Percentiles rank a stretch among this genome's conserved stretches.
Evolutionary conservation across 23 red algal species (phyloP).

Genomic region (Cyanidiococcus yangmingshanensis): DNA sequence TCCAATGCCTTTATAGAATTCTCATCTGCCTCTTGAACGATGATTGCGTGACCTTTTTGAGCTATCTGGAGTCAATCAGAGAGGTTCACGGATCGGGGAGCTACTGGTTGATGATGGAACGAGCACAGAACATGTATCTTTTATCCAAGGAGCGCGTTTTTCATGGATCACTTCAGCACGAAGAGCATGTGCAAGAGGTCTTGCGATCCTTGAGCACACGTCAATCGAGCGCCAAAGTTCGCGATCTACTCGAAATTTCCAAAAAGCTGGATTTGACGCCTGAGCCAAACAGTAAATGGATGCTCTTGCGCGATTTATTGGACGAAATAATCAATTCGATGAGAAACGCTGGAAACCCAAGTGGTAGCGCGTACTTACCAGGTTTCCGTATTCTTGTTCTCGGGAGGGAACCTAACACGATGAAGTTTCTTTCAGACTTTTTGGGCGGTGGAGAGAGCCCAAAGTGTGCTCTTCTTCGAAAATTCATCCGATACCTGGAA

Average conservation of each 20-base stretch:
- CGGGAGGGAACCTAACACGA: slow-evolving; percentile 12
- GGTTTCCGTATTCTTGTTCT: not conserved
- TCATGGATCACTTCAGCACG: too few relatives aligned
- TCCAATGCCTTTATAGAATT: slow-evolving; percentile 4
- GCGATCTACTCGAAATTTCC: too few relatives aligned
- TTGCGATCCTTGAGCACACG: too few relatives aligned
- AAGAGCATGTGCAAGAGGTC: too few relatives aligned
- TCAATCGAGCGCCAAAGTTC: too few relatives aligned
- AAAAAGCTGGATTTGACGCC: too few relatives aligned
- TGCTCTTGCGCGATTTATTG: slow-evolving; percentile 6
- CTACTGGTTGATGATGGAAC: slow-evolving; percentile 28
- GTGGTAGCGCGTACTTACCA: not conserved
- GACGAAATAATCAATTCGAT: not conserved
- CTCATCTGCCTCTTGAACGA: not conserved
- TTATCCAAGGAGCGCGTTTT: slow-evolving; percentile 18
- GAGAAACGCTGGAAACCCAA: not conserved
- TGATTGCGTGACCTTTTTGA: slow-evolving; percentile 26
- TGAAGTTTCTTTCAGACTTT: not conserved
- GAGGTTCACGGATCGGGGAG: slow-evolving; percentile 16
- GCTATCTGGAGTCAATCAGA: slow-evolving; percentile 12
- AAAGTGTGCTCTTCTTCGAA: not conserved
- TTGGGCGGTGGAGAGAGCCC: not conserved
- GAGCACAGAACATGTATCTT: slow-evolving; percentile 15
- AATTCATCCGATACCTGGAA: not conserved
- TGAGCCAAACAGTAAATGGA: slow-evolving; percentile 26